Evolutionary conservation across 495 filamentous ascomycete genomes (phyloP).

Genomic region (Xeromyces bisporus): DNA sequence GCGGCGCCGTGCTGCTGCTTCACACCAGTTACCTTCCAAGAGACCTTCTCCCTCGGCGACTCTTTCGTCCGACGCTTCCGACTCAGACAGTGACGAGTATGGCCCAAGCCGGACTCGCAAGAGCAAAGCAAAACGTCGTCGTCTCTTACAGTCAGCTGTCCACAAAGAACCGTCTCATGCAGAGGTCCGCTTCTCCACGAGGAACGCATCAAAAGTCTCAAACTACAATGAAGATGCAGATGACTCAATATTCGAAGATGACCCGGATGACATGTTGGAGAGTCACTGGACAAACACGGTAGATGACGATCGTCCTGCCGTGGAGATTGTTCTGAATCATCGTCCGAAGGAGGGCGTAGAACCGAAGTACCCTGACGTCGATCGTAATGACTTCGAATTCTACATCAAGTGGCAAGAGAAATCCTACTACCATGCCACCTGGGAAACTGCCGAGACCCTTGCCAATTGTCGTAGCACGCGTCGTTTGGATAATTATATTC

Average conservation of each 20-base stretch:
- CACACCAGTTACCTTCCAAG: conserved; percentile 27
- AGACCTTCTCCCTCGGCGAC: conserved; percentile 26
- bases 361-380: conserved; percentile 34
- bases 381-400: conserved; percentile 75
- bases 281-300: conserved; percentile 47
- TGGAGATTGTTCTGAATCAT: conserved; percentile 82
- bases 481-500: conserved; percentile 84
- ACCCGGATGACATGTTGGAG: conserved; percentile 35
- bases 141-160: conserved; percentile 38
- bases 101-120: conserved; percentile 51
- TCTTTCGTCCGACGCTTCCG: conserved; percentile 20
- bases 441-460: conserved; percentile 64
- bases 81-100: conserved; percentile 47
- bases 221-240: conserved; percentile 83
- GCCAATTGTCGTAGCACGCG: conserved; percentile 56
- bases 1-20: conserved; percentile 23
- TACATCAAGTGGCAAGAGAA: conserved; percentile 95
- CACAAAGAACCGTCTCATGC: conserved; percentile 41
- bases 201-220: conserved; percentile 68
- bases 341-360: conserved; percentile 52
- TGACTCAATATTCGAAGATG: conserved; percentile 57
- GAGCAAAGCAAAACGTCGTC: conserved; percentile 56
- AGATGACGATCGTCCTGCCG: conserved; percentile 57
- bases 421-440: conserved; percentile 88
- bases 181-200: conserved; percentile 79